Base-by-base conservation (phyloP, 805 yeast genomes). In the Candida glaebosa region DNA sequence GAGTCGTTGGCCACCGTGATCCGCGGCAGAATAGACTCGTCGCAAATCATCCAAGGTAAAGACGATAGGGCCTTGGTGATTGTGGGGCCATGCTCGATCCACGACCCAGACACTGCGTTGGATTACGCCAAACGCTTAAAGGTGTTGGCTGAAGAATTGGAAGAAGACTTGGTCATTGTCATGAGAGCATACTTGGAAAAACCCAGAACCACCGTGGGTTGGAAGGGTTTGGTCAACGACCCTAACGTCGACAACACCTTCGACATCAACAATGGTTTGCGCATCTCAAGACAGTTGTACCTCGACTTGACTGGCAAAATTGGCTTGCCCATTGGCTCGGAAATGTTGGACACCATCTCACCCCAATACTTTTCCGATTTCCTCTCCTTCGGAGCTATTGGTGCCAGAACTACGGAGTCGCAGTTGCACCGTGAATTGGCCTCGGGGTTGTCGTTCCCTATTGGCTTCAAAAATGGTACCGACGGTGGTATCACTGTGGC, bases 121-220 rank as follows among this genome's bases (percentile, higher is more conserved):
- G 98, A 88, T 25, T 91, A 93, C 67, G 95, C 91, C 46, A 65
- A 64, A 30, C 76, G 83, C 50, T 75, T 91, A 52, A 78, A 79
- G 62, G 69, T 69, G 45, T 69, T 87, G 42, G 71, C 88, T 28
- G 84, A 81, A 28, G 87, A 86, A 63, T 76, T 87, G 48, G 65
- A 80, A 47, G 79, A 73, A 41, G 98, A 91, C 51, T 74, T 91
- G 42, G 84, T 82, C 42, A 78, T 91, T 44, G 78, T 91, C 49
- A 91, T 91, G 99, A 84, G 99, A 73, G 98, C 98, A 5, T 91
- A 91, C 76, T 76, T 91, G 53, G 99, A 91, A 71, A 91, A 91
- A 69, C 99, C 99, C 57, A 84, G 99, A 75, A 91, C 99, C 49
- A 91, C 98, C 18, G 98, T 91, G 41, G 99, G 99, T 50, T 91